Conservation (phyloP, 495 filamentous ascomycete species). For the Lichenothelia convexa region DNA sequence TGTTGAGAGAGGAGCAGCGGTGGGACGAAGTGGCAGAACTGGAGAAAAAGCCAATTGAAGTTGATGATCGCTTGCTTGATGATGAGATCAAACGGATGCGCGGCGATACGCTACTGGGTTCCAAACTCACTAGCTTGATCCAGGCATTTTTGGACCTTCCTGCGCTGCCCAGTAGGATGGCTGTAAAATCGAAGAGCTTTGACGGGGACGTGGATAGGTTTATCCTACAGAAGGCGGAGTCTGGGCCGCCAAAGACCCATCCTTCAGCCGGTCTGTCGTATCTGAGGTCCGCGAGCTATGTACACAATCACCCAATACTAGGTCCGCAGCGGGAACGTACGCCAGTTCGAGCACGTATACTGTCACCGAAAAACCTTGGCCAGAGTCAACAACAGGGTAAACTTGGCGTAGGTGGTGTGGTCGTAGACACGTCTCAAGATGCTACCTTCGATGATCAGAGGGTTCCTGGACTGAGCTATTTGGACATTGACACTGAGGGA, state of each 20-base stretch:
- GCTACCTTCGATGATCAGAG: not conserved
- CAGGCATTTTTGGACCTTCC: constrained; percentile 37
- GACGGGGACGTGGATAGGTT: not conserved
- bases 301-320: constrained; percentile 64
- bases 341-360: constrained; percentile 49
- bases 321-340: constrained; percentile 50
- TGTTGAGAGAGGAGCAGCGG: too few relatives aligned
- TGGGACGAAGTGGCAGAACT: too few relatives aligned
- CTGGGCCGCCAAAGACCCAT: constrained; percentile 66
- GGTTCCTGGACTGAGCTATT: not conserved
- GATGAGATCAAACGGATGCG: not conserved
- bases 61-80: not conserved
- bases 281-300: constrained; percentile 45
- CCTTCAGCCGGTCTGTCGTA: constrained; percentile 84
- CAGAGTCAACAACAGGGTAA: constrained; percentile 5
- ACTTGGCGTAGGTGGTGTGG: constrained; percentile 19
- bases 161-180: constrained; percentile 5
- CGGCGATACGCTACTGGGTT: constrained; percentile 1
- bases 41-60: too few relatives aligned
- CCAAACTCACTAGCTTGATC: constrained; percentile 29
- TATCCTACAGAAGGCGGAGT: constrained; percentile 16
- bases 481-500: constrained; percentile 2
- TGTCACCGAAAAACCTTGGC: constrained; percentile 24
- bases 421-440: constrained; percentile 1
- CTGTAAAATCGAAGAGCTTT: constrained; percentile 6